A percentile compares a stretch with the other conserved stretches of the same genome.
These are phyloP conservation scores for Suhomyces faveliae DNA, from an alignment of 805 yeast species.

Conservation along the genomic window DNA sequence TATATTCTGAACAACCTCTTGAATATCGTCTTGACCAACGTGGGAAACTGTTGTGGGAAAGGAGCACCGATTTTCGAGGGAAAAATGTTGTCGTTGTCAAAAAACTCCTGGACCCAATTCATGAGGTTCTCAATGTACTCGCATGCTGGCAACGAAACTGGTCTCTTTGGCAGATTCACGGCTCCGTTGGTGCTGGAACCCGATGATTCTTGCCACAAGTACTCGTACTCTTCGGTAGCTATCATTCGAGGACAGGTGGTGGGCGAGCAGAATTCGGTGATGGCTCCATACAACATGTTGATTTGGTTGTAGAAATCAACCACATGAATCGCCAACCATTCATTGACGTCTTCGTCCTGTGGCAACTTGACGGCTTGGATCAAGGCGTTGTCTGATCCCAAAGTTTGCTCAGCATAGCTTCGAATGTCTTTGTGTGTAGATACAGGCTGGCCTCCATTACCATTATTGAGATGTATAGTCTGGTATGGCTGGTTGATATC, in stretches of 20 bases:
- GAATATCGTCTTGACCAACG: conserved; percentile 79
- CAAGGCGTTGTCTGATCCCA: conserved; percentile 88
- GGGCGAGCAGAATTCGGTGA: conserved; percentile 96
- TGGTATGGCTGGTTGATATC: conserved; percentile 24
- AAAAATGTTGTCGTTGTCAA: conserved; percentile 87
- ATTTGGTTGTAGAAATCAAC: conserved; percentile 95
- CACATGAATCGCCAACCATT: conserved; percentile 97
- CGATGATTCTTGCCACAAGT: conserved; percentile 87
- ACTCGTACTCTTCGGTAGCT: conserved; percentile 96
- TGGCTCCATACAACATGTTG: conserved; percentile 93
- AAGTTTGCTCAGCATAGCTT: conserved; percentile 88
- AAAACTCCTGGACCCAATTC: conserved; percentile 92
- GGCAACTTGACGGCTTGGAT: conserved; percentile 94
- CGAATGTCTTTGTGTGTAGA: conserved; percentile 70
- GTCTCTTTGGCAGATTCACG: conserved; percentile 50
- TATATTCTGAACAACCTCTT: conserved; percentile 90
- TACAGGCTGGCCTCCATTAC: conserved; percentile 30
- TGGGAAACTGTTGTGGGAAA: conserved; percentile 80
- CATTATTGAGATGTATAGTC: conserved; percentile 23
- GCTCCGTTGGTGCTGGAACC: conserved; percentile 33
- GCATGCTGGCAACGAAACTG: conserved; percentile 89
- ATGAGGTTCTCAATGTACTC: conserved; percentile 90
- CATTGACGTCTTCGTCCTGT: conserved; percentile 84
- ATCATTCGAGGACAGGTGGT: conserved; percentile 94
- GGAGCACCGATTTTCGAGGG: conserved; percentile 92